These are phyloP conservation scores for Colletotrichum liaoningense DNA, from an alignment of 2,329 filamentous ascomycete species.

Conservation along the genomic window DNA sequence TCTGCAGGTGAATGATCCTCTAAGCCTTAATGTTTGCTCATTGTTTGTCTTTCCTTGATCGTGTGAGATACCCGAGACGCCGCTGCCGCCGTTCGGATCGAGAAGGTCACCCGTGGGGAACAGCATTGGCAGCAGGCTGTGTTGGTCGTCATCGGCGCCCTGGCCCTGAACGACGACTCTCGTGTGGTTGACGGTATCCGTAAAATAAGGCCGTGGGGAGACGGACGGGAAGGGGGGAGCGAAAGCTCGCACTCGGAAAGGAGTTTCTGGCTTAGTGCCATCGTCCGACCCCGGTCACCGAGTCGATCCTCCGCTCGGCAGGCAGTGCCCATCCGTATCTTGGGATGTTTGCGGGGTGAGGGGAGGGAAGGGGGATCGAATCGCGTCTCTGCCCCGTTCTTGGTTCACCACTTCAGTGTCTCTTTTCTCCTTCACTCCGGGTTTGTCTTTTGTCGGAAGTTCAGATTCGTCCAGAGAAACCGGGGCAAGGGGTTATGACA, in stretches of 20 bases:
- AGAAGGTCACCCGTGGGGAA: not conserved
- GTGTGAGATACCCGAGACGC: not conserved
- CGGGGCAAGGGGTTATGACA: not conserved
- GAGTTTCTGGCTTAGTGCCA: not conserved
- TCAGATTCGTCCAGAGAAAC: not conserved
- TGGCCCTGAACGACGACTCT: not conserved
- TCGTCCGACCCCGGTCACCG: not conserved
- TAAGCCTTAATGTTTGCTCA: not conserved
- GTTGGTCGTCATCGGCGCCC: not conserved
- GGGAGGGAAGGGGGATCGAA: not conserved
- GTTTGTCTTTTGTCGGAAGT: not conserved
- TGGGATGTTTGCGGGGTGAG: not conserved
- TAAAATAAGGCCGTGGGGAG: not conserved
- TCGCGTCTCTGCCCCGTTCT: conserved; percentile 8
- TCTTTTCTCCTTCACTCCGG: not conserved
- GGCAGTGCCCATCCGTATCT: not conserved
- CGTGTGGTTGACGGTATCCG: not conserved
- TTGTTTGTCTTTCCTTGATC: not conserved
- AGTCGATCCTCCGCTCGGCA: not conserved
- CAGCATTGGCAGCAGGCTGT: not conserved
- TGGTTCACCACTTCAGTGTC: not conserved
- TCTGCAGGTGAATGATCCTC: not conserved
- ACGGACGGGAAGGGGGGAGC: not conserved
- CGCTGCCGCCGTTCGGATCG: conserved; percentile 18
- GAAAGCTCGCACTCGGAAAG: not conserved